phyloP scores from a whole-genome alignment of 1,284 basidiomycete genomes.

The Ganoderma sinense region DNA sequence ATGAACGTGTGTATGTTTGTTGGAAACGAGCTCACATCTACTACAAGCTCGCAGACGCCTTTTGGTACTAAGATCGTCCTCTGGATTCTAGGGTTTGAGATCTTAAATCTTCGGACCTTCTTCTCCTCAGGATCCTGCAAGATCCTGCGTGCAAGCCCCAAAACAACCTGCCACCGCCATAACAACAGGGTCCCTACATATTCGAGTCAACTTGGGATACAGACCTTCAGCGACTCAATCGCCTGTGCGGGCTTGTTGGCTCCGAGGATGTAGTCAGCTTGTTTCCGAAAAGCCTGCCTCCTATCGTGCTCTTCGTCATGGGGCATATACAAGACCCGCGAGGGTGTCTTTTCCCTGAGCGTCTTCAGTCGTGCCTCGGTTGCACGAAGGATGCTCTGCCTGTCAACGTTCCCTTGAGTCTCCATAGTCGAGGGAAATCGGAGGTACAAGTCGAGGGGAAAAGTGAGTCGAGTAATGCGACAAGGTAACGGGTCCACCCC shows the following conservation, averaged over 20 bases:
- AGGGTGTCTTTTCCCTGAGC: constrained; percentile 7
- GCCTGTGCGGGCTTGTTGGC: constrained; percentile 8
- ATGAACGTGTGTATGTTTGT: neutral
- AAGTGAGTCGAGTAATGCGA: neutral
- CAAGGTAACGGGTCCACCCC: neutral
- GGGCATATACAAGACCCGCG: constrained; percentile 19
- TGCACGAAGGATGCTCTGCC: constrained; percentile 4
- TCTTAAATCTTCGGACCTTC: constrained; percentile 74
- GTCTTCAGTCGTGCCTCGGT: constrained; percentile 10
- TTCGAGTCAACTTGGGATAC: neutral
- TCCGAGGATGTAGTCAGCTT: constrained; percentile 18
- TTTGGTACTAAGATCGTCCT: constrained; percentile 61
- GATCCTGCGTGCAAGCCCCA: constrained; percentile 72
- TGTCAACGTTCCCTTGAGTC: neutral
- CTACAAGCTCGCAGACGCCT: constrained; percentile 77
- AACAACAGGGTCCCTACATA: neutral
- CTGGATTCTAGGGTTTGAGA: constrained; percentile 70
- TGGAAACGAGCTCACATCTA: constrained; percentile 42
- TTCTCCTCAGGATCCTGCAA: constrained; percentile 69
- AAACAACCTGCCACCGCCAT: constrained; percentile 39
- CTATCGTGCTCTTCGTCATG: constrained; percentile 18
- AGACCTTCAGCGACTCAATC: constrained; percentile 23
- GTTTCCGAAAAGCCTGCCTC: constrained; percentile 18
- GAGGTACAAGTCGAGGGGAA: too few species aligned
- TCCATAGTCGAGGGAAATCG: neutral